Base-by-base conservation (phyloP, 768 basidiomycete species). In the Auricularia auricula-judae region DNA sequence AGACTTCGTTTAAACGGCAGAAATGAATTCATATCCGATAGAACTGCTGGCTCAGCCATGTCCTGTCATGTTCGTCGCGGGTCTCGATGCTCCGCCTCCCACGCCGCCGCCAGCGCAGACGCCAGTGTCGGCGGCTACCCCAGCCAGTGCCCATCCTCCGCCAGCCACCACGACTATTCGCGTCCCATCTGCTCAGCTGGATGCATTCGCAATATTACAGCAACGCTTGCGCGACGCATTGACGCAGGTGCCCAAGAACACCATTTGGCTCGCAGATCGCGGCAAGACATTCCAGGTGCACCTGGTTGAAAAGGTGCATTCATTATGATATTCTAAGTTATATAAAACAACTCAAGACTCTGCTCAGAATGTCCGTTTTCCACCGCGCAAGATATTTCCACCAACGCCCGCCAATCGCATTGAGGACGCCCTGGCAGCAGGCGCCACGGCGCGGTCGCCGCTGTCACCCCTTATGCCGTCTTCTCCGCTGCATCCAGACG, bases 31-130 rank as follows among this genome's bases (percentile, higher is more conserved):
- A 36, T 97, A 96, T 78, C 95, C 94, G 21, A 78, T 84, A 65
- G 93, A 98, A 78, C 80, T 98, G 67, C 79, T 97, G 68, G 80
- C 83, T n/a, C 94, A 97, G 73, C 83, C 92, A 53, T 86, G 85
- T 21, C 96, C 96, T 14, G 86, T 98, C 44, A 91, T 98, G 90
- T 96, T 97, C 72, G 89, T 94, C 21, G 92, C 93, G 33, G 95
- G 95, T 2, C 82, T 97, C 56, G 86, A 86, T 47, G 66, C 69
- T 5, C 74, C 71, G 35, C 62, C 67, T 47, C 62, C 14, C 10
- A 14, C 69, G 0, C 66, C 71, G 5, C 67, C 69, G 2, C 61
- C 70, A 34, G 64, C 65, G 14, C 42, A 63, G 3, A 64, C 67
- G 14, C 71, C 72, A 34, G 23, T 62, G 36, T 11, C 64, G 33